These are phyloP conservation scores for Verticillium klebahnii DNA, from an alignment of 2,329 filamentous ascomycete species.

Conservation along the genomic window DNA sequence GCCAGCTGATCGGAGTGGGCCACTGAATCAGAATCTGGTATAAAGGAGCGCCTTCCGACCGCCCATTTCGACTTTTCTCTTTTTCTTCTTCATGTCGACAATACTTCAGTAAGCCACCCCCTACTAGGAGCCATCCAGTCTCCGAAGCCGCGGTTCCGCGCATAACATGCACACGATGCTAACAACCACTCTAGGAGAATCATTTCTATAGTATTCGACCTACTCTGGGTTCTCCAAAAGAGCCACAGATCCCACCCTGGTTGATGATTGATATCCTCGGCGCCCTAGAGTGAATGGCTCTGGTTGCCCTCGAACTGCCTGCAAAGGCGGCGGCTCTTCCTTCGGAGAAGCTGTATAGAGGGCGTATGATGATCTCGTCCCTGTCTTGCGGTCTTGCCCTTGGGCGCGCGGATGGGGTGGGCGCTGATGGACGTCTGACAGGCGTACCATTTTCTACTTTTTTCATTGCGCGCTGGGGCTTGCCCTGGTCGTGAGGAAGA, in stretches of 20 bases:
- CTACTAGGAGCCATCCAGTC: conserved; percentile 18
- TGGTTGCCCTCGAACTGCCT: conserved; percentile 54
- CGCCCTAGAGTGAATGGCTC: conserved; percentile 80
- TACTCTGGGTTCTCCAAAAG: conserved; percentile 85
- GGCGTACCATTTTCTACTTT: conserved; percentile 46
- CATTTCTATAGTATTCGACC: conserved; percentile 98
- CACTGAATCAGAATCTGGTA: conserved; percentile 21
- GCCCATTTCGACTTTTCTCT: conserved; percentile 28
- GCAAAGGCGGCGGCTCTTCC: conserved; percentile 52
- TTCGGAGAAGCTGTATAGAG: conserved; percentile 61
- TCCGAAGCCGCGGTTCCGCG: neutral
- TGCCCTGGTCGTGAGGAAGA: conserved; percentile 46
- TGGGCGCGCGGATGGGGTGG: conserved; percentile 74
- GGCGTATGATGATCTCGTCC: conserved; percentile 93
- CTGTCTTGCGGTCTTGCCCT: conserved; percentile 66
- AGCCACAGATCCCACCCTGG: conserved; percentile 95
- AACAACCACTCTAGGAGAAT: conserved; percentile 56
- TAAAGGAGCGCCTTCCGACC: conserved; percentile 29
- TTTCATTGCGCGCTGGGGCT: conserved; percentile 51
- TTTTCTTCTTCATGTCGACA: conserved; percentile 53
- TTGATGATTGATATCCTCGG: conserved; percentile 89
- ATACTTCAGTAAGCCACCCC: conserved; percentile 50
- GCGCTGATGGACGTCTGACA: conserved; percentile 89
- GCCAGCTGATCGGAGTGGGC: neutral
- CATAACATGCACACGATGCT: neutral